A percentile compares a stretch with the other conserved stretches of the same genome.
Evolutionary conservation across 2,329 filamentous ascomycete species (phyloP).

Genomic region (Sporothrix humicola): DNA sequence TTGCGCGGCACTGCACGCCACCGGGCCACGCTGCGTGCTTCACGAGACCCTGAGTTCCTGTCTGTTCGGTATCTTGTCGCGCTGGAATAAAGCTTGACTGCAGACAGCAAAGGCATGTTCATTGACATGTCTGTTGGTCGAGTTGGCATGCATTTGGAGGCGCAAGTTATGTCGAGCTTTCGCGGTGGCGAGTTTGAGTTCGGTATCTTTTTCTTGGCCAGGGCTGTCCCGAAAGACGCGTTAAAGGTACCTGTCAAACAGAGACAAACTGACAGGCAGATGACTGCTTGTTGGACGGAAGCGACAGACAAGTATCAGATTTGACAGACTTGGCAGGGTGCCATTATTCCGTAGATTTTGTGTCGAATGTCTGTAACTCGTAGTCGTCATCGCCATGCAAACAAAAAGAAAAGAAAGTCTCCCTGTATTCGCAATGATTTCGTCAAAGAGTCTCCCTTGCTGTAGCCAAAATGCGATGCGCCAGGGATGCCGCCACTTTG

Average conservation of each 20-base stretch:
- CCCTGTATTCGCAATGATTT: no score
- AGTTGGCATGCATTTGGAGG: background rate
- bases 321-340: background rate
- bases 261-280: no score
- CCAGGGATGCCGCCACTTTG: background rate
- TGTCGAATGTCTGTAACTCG: background rate
- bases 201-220: background rate
- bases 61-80: background rate
- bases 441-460: conserved; percentile 2
- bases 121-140: background rate
- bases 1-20: background rate
- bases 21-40: background rate
- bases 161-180: no score
- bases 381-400: background rate
- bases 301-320: background rate
- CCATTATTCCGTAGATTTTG: background rate
- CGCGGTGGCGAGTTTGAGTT: no score
- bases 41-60: background rate
- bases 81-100: background rate
- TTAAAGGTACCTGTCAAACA: no score
- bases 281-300: background rate
- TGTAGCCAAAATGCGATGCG: conserved; percentile 9
- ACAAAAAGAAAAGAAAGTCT: background rate
- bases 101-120: background rate
- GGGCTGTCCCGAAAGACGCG: no score